These are phyloP conservation scores for Talaromyces sp. DNA, from an alignment of 2,329 filamentous ascomycete species.

Conservation along the genomic window DNA sequence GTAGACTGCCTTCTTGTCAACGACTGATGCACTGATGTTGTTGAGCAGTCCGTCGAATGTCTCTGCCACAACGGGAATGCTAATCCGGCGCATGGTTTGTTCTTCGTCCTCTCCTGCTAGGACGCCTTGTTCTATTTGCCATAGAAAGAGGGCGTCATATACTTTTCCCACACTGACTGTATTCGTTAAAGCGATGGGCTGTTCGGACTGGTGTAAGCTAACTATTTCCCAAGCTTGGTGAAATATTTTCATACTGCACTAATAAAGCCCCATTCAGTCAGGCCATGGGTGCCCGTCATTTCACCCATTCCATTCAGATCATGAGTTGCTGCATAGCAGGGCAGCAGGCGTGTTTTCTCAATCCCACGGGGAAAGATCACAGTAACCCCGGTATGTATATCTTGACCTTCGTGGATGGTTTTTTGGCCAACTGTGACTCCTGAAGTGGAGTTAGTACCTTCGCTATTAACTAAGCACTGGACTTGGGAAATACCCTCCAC, in stretches of 20 bases:
- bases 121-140: slow-evolving; percentile 4
- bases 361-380: slow-evolving; percentile 10
- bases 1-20: slow-evolving; percentile 7
- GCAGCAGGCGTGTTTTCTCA: not conserved
- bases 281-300: slow-evolving; percentile 3
- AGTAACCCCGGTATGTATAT: slow-evolving; percentile 9
- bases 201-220: not conserved
- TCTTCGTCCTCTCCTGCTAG: not conserved
- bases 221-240: not conserved
- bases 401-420: slow-evolving; percentile 9
- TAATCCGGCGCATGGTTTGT: slow-evolving; percentile 4
- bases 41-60: slow-evolving; percentile 7
- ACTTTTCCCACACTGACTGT: slow-evolving; percentile 10
- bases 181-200: slow-evolving; percentile 12
- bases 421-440: slow-evolving; percentile 8
- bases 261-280: slow-evolving; percentile 6
- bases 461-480: not conserved
- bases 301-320: slow-evolving; percentile 14
- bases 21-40: not conserved
- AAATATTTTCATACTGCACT: not conserved
- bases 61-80: slow-evolving; percentile 11
- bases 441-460: not conserved
- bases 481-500: not conserved
- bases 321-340: slow-evolving; percentile 11
- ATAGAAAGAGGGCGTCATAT: slow-evolving; percentile 11